Percentiles rank a stretch among this genome's conserved stretches.
Evolutionary conservation across 1,284 basidiomycete species (phyloP).

Genomic region (Leccinum griseonigrum): DNA sequence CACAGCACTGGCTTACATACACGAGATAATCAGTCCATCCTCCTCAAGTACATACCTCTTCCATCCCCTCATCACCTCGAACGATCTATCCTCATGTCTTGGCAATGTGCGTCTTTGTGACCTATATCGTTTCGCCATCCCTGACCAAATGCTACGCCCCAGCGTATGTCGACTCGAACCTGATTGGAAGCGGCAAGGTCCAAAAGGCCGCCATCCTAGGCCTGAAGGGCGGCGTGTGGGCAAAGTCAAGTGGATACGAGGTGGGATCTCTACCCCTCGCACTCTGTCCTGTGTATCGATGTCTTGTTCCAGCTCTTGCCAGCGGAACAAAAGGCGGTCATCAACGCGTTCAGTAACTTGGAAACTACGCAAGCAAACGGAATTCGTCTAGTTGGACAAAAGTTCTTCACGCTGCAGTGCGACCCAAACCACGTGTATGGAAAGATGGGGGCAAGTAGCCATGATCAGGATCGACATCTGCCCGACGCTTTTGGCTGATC

Average conservation of each 20-base stretch:
- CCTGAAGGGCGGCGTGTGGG: constrained; percentile 87
- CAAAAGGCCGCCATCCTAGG: constrained; percentile 84
- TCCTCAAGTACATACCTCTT: background rate
- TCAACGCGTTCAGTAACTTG: constrained; percentile 52
- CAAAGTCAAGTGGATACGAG: constrained; percentile 63
- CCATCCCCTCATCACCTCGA: constrained; percentile 1
- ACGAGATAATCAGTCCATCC: constrained; percentile 29
- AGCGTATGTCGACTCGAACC: constrained; percentile 89
- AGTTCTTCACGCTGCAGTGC: constrained; percentile 79
- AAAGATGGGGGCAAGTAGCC: constrained; percentile 72
- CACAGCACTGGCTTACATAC: constrained; percentile 27
- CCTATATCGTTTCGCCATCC: accelerated
- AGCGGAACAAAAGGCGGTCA: constrained; percentile 73
- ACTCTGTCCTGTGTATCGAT: background rate
- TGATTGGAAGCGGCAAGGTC: constrained; percentile 78
- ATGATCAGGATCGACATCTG: background rate
- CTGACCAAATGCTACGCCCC: constrained; percentile 7
- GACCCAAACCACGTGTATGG: constrained; percentile 67
- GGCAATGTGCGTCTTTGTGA: constrained; percentile 25
- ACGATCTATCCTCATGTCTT: constrained; percentile 27
- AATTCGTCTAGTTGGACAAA: constrained; percentile 68
- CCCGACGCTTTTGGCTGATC: background rate
- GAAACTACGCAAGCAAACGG: constrained; percentile 55
- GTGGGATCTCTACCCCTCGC: constrained; percentile 7
- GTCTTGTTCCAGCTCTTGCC: constrained; percentile 54